These are phyloP conservation scores for Penicillium odoratum DNA, from an alignment of 495 filamentous ascomycete genomes.

Conservation along the genomic window DNA sequence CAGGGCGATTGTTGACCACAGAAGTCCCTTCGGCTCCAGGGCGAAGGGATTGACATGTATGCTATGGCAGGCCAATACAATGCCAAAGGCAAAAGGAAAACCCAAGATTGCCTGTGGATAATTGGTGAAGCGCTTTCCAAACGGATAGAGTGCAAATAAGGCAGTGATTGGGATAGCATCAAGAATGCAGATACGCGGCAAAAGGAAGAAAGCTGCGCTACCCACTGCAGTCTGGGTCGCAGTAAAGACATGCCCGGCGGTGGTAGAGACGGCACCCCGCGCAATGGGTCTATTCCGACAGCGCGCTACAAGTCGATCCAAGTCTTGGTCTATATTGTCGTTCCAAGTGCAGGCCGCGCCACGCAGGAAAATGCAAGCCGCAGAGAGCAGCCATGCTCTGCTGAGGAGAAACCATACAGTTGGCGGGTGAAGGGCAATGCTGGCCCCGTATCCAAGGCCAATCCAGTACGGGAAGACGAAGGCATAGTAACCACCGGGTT, in stretches of 20 bases:
- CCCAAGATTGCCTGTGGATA: not conserved
- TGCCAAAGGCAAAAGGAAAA: not conserved
- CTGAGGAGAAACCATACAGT: not conserved
- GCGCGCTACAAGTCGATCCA: not conserved
- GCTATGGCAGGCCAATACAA: not conserved
- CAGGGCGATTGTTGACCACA: not conserved
- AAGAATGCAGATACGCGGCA: not conserved
- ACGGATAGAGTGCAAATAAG: not conserved
- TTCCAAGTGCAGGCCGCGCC: not conserved
- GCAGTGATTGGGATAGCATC: not conserved
- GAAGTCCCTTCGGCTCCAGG: not conserved
- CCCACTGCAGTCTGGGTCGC: not conserved
- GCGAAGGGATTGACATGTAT: not conserved
- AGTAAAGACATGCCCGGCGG: not conserved
- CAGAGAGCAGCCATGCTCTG: not conserved
- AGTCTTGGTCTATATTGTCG: not conserved
- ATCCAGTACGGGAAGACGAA: not conserved
- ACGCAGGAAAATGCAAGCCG: not conserved
- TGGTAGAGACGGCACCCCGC: not conserved
- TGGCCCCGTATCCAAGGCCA: not conserved
- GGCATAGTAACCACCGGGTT: not conserved
- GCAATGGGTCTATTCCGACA: not conserved
- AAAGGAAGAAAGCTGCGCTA: not conserved
- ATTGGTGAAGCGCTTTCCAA: not conserved
- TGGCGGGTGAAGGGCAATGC: too few species aligned